These are phyloP conservation scores for Linnemannia exigua DNA, from an alignment of 192 early-diverging fungal genomes.

Conservation along the genomic window DNA sequence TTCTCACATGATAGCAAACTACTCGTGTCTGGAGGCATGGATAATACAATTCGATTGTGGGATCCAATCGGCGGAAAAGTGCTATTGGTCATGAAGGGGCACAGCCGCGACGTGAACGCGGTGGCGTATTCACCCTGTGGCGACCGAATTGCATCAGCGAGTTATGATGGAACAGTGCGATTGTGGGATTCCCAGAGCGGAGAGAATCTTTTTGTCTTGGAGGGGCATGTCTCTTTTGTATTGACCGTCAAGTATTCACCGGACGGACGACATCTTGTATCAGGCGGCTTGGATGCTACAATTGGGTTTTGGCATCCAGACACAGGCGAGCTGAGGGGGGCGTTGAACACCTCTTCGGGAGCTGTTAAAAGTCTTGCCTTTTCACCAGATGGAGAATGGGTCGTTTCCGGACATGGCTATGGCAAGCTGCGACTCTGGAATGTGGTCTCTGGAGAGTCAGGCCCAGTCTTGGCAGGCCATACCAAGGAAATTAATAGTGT, in stretches of 20 bases:
- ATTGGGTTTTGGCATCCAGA: background rate
- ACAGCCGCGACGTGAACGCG: background rate
- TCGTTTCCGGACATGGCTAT: too few species aligned
- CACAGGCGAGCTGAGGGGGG: background rate
- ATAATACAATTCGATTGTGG: background rate
- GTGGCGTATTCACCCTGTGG: background rate
- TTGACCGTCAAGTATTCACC: background rate
- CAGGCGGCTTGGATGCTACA: background rate
- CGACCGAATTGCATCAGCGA: background rate
- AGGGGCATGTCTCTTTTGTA: background rate
- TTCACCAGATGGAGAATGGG: background rate
- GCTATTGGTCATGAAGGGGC: background rate
- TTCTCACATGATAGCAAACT: background rate
- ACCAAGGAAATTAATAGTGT: background rate
- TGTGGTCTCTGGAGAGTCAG: too few species aligned
- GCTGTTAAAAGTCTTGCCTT: background rate
- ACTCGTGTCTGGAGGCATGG: background rate
- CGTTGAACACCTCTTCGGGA: too few species aligned
- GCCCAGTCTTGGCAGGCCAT: too few species aligned
- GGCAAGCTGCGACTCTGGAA: too few species aligned
- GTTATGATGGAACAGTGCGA: background rate
- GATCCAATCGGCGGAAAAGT: background rate
- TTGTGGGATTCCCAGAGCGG: slow-evolving; percentile 4
- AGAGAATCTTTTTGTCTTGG: background rate
- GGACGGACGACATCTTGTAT: background rate